Percentiles rank a stretch among this genome's conserved stretches.
phyloP scores from a whole-genome alignment of 768 basidiomycete genomes.

The Paxillus involutus region DNA sequence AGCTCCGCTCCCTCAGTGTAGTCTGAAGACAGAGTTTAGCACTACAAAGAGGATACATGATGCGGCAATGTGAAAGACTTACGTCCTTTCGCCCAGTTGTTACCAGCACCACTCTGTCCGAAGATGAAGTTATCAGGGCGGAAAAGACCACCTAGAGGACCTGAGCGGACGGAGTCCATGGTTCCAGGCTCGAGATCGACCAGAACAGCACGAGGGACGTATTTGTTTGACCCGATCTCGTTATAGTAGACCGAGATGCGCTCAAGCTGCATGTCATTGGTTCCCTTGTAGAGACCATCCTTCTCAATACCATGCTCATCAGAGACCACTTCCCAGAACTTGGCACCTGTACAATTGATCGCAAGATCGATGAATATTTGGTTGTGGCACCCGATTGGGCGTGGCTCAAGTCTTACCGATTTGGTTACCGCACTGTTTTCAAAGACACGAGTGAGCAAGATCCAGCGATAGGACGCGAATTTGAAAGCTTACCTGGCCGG shows the following conservation, averaged over 20 bases:
- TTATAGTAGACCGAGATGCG: constrained; percentile 99
- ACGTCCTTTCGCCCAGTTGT: constrained; percentile 99
- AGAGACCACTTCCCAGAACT: constrained; percentile 97
- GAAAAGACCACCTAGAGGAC: constrained; percentile 90
- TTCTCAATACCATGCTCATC: constrained; percentile 96
- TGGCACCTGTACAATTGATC: constrained; percentile 61
- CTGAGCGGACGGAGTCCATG: constrained; percentile 90
- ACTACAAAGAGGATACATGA: not conserved
- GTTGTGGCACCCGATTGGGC: constrained; percentile 7
- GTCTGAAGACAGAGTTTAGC: constrained; percentile 30
- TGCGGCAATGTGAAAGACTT: constrained; percentile 37
- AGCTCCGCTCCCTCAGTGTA: constrained; percentile 98
- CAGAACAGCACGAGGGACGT: constrained; percentile 96
- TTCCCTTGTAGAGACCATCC: constrained; percentile 94
- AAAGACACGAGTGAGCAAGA: constrained; percentile 29
- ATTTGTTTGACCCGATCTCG: constrained; percentile 92
- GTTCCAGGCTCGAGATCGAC: constrained; percentile 98
- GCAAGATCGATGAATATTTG: constrained; percentile 18
- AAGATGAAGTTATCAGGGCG: constrained; percentile 98
- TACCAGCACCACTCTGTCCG: constrained; percentile 96
- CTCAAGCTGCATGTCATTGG: constrained; percentile 93
- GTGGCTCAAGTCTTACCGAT: constrained; percentile 65
- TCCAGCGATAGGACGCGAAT: not conserved
- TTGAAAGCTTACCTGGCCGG: constrained; percentile 77
- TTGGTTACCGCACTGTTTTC: constrained; percentile 93